Percentiles rank a stretch among this genome's conserved stretches.
These are phyloP conservation scores for Nakataea oryzae DNA, from an alignment of 2,329 filamentous ascomycete genomes.

Conservation along the genomic window DNA sequence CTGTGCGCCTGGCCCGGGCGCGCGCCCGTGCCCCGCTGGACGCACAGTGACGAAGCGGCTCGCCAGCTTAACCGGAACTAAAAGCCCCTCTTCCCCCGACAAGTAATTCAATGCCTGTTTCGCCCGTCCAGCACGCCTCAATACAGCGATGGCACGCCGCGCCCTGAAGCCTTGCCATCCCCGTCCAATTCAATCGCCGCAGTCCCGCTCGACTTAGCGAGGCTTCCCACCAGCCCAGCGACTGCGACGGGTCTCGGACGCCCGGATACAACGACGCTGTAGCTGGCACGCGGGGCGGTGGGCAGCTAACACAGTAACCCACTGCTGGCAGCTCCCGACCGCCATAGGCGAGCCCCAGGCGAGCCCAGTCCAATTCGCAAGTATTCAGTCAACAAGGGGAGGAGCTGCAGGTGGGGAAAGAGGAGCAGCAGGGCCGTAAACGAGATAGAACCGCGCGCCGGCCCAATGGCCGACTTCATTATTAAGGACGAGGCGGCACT, in stretches of 20 bases:
- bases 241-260: background rate
- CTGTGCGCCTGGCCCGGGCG: background rate
- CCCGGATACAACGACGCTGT: too few relatives aligned
- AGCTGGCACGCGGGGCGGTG: too few relatives aligned
- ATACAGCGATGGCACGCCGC: slow-evolving; percentile 4
- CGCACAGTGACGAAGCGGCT: background rate
- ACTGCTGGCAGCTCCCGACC: background rate
- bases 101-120: too few relatives aligned
- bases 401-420: background rate
- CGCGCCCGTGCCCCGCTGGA: background rate
- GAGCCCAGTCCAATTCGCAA: background rate
- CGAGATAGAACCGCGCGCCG: background rate
- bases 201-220: background rate
- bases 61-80: background rate
- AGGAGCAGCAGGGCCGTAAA: background rate
- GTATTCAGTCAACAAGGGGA: background rate
- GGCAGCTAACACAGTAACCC: too few relatives aligned
- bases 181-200: background rate
- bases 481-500: background rate
- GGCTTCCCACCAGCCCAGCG: background rate
- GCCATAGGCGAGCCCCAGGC: background rate
- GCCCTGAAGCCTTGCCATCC: background rate
- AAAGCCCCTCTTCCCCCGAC: background rate
- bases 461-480: background rate
- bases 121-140: background rate